Percentiles rank a stretch among this genome's conserved stretches.
These are phyloP conservation scores for Coemansia sp. DNA, from an alignment of 192 early-diverging fungal genomes.

Conservation along the genomic window DNA sequence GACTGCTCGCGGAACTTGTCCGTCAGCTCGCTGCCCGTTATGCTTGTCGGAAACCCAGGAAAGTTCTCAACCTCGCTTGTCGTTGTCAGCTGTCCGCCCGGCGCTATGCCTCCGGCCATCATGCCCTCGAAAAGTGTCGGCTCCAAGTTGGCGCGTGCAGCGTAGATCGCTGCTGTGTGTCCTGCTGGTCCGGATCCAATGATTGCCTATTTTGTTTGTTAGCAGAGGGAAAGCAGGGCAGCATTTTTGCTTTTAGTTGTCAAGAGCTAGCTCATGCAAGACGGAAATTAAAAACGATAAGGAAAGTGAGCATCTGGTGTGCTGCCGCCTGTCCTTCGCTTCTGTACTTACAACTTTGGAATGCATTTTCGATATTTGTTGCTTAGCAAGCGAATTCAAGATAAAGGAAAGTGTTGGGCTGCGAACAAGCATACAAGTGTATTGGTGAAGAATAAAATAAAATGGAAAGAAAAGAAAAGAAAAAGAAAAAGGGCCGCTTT, in stretches of 20 bases:
- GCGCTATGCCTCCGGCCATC: constrained; percentile 84
- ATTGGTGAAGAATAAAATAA: neutral
- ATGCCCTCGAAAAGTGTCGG: constrained; percentile 97
- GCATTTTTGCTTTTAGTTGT: neutral
- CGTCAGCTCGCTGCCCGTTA: constrained; percentile 85
- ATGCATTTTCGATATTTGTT: constrained; percentile 35
- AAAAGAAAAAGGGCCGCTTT: neutral
- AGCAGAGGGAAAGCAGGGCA: neutral
- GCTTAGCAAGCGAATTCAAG: neutral
- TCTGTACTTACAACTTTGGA: constrained; percentile 30
- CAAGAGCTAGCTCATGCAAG: neutral
- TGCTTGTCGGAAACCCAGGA: constrained; percentile 94
- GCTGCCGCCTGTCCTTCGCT: constrained; percentile 4
- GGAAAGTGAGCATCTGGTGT: neutral
- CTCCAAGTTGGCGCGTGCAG: constrained; percentile 89
- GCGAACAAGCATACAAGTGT: constrained; percentile 6
- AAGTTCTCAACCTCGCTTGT: constrained; percentile 97
- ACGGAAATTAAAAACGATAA: neutral
- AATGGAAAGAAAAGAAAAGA: neutral
- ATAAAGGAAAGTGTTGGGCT: neutral
- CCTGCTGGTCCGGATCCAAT: constrained; percentile 95
- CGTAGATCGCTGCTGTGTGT: constrained; percentile 96
- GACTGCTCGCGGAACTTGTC: constrained; percentile 87
- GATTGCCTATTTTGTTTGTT: constrained; percentile 53
- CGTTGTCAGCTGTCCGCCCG: constrained; percentile 88